Conservation (phyloP, 2,329 filamentous ascomycete species). For the Penicillium decumbens region DNA sequence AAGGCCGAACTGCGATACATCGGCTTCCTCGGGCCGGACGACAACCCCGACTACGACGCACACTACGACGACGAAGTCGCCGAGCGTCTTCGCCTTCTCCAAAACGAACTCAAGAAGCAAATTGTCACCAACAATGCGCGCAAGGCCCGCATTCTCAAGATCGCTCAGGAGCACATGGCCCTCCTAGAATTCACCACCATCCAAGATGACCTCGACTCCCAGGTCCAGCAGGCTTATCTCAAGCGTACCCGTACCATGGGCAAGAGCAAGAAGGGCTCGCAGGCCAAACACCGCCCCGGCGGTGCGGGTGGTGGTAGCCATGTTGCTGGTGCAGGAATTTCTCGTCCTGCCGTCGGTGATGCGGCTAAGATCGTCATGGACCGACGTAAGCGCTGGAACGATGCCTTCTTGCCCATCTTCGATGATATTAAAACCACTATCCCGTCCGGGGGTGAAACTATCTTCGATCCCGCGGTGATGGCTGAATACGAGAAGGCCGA, state of each 20-base stretch:
- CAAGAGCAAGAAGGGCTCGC: constrained; percentile 83
- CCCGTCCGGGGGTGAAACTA: constrained; percentile 62
- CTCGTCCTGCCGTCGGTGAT: constrained; percentile 72
- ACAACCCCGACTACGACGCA: constrained; percentile 73
- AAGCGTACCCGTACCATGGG: constrained; percentile 93
- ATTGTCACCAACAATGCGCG: constrained; percentile 85
- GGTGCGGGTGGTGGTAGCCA: constrained; percentile 70
- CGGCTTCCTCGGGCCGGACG: constrained; percentile 71
- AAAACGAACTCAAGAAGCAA: constrained; percentile 74
- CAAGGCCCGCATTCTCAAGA: constrained; percentile 77
- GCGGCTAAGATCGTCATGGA: constrained; percentile 90
- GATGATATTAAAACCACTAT: constrained; percentile 74
- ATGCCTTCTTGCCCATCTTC: constrained; percentile 85
- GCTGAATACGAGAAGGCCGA: constrained; percentile 67
- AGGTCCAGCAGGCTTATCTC: constrained; percentile 90
- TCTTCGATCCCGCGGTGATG: constrained; percentile 74
- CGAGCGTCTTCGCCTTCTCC: constrained; percentile 78
- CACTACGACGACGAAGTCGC: constrained; percentile 94
- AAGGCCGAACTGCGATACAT: constrained; percentile 88
- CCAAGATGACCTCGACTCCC: constrained; percentile 88
- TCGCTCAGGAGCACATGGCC: constrained; percentile 88
- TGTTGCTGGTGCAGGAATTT: constrained; percentile 38
- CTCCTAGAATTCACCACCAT: constrained; percentile 97
- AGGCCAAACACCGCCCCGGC: constrained; percentile 54
- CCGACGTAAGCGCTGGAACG: constrained; percentile 79